Percentiles rank a stretch among this genome's conserved stretches.
These are phyloP conservation scores for Penicillium sp. DNA, from an alignment of 2,329 filamentous ascomycete species.

Conservation along the genomic window DNA sequence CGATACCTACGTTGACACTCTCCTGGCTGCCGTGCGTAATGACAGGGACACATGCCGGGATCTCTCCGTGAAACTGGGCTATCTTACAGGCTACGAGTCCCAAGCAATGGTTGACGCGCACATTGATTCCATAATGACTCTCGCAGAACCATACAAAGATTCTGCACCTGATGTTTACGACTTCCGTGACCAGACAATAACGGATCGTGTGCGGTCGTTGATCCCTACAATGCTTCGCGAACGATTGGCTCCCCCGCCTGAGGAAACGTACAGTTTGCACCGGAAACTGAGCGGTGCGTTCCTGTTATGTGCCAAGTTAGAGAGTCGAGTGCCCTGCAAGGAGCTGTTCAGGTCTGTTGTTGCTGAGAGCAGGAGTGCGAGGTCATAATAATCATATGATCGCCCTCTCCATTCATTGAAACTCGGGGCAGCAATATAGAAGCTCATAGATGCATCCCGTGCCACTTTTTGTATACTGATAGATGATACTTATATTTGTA, in stretches of 20 bases:
- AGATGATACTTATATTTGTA: neutral
- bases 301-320: constrained; percentile 79
- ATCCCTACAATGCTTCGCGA: constrained; percentile 94
- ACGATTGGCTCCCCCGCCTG: constrained; percentile 81
- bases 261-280: constrained; percentile 95
- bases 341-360: constrained; percentile 62
- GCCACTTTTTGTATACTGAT: neutral
- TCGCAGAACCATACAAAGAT: constrained; percentile 83
- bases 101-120: constrained; percentile 85
- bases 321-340: constrained; percentile 75
- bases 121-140: constrained; percentile 77
- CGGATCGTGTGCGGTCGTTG: constrained; percentile 78
- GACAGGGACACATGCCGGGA: constrained; percentile 62
- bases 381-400: neutral
- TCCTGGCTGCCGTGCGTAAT: constrained; percentile 71
- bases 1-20: constrained; percentile 70
- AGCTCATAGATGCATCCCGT: neutral
- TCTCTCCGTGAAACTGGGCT: constrained; percentile 75
- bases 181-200: constrained; percentile 92
- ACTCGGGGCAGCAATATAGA: neutral
- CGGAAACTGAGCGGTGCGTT: constrained; percentile 95
- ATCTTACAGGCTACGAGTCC: constrained; percentile 87
- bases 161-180: constrained; percentile 81
- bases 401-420: too few relatives aligned
- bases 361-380: neutral